Evolutionary conservation across 345 rosid species (phyloP).

Genomic region (Hypericum perforatum): DNA sequence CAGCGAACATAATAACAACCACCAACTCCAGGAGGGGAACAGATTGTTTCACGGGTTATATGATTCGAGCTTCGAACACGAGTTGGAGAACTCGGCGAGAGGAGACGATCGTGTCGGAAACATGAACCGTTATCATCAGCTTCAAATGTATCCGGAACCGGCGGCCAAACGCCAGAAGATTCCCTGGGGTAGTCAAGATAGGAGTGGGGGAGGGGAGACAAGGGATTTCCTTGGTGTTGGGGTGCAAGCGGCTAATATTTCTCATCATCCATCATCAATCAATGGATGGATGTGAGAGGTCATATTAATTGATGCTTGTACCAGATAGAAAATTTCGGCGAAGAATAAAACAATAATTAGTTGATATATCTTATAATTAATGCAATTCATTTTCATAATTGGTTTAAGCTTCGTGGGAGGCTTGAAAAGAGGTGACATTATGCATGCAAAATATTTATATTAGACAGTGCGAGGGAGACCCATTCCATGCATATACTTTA

Average conservation of each 20-base stretch:
- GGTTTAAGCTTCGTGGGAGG: too few species aligned
- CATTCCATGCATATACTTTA: too few species aligned
- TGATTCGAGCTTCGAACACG: slow-evolving; percentile 28
- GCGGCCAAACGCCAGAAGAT: slow-evolving; percentile 45
- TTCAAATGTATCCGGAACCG: slow-evolving; percentile 17
- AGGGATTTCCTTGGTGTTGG: slow-evolving; percentile 93
- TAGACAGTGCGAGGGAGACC: too few species aligned
- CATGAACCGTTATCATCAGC: slow-evolving; percentile 22
- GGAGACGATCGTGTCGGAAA: slow-evolving; percentile 22
- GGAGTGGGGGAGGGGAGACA: slow-evolving; percentile 58
- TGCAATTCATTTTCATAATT: too few species aligned
- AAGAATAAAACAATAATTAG: too few species aligned
- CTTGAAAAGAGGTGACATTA: too few species aligned
- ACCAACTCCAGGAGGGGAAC: slow-evolving; percentile 32
- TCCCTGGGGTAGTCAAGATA: slow-evolving; percentile 23
- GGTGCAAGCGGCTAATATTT: slow-evolving; percentile 28
- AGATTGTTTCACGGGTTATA: slow-evolving; percentile 38
- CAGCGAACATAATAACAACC: slow-evolving; percentile 8
- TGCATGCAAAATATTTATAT: too few species aligned
- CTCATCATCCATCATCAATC: slow-evolving; percentile 48
- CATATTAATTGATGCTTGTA: background rate
- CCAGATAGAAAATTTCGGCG: too few species aligned
- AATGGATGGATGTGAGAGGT: slow-evolving; percentile 60
- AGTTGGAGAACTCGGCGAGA: background rate
- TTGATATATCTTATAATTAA: too few species aligned